phyloP scores from a whole-genome alignment of 768 basidiomycete genomes.

The Atractiella rhizophila region DNA sequence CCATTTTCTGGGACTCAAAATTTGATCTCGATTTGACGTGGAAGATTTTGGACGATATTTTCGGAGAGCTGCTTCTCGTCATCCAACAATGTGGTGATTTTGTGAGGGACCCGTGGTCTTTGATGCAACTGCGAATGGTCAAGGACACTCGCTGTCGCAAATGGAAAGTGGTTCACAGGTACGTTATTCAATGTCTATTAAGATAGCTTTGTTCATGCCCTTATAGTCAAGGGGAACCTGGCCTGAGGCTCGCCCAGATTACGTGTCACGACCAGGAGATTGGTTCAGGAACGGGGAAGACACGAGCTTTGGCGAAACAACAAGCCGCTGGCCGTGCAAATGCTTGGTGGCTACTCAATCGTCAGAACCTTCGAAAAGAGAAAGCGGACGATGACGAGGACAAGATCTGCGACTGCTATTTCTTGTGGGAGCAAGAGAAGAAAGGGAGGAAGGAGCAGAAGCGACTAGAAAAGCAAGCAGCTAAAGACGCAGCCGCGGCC shows the following conservation, averaged over 20 bases:
- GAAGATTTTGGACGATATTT: constrained; percentile 34
- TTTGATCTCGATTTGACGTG: constrained; percentile 46
- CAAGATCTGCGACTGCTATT: too few relatives aligned
- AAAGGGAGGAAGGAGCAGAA: too few relatives aligned
- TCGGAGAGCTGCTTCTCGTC: constrained; percentile 39
- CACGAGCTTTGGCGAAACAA: too few relatives aligned
- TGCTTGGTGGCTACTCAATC: too few relatives aligned
- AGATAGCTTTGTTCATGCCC: background rate
- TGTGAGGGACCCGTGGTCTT: constrained; percentile 44
- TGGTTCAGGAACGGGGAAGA: too few relatives aligned
- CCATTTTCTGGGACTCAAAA: constrained; percentile 52
- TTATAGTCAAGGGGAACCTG: background rate
- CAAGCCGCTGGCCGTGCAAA: too few relatives aligned
- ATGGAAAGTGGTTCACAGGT: background rate
- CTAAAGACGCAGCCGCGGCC: too few relatives aligned
- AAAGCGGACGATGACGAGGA: too few relatives aligned
- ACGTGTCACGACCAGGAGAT: background rate
- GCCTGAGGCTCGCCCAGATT: background rate
- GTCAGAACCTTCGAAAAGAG: too few relatives aligned
- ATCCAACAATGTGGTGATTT: constrained; percentile 31
- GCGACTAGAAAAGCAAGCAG: too few relatives aligned
- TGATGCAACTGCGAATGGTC: constrained; percentile 24
- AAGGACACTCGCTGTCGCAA: constrained; percentile 14
- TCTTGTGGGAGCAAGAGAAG: too few relatives aligned
- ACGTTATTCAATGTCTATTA: background rate